Evolutionary conservation across 495 filamentous ascomycete genomes (phyloP), one percentile per base, ranked within the genome.

Genomic region (Talaromyces proteolyticus): DNA sequence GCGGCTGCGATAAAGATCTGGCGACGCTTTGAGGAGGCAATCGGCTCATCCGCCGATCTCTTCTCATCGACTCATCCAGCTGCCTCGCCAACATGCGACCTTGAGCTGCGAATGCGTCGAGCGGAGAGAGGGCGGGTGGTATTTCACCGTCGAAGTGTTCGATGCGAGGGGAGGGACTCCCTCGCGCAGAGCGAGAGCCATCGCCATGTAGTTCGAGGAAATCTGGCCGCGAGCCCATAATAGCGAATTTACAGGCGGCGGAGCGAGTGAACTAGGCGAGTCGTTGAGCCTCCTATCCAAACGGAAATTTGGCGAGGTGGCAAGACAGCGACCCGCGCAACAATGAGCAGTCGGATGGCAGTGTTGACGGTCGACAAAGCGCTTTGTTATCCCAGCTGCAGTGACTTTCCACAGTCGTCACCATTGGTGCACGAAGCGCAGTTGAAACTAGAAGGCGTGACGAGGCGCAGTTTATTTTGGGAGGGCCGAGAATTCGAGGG

Each of bases 101-200:
- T 55, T 96, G 91, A 51, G 88, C 78, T 16, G 89, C 90, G 54
- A 98, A 89, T 36, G 93, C 92, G 75, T 97, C 93, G 42, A 98
- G 80, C 14, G 93, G 93, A 2, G 93, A 97, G 43, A 96, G 79
- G 24, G 91, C 86, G 14, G 93, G 93, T 25, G 93, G 92, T 8
- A 90, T 77, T 57, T 96, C 93, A 43, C 92, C 93, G 44, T 87
- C 85, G 47, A 85, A 75, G 61, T 92, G 88, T 52, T 70, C 64
- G 53, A 91, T 70, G 46, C 79, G 69, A 24, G 47, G 47, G 36
- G 49, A 43, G 22, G 42, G 29, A 8, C 49, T 44, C 14, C 20
- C 40, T 37, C 49, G 23, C 18, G 24, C 40, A 3, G 42, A 51
- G 14, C 22, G 14, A 18, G 49, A 7, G 22, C 24, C 46, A 40